Conservation (phyloP, 331 rosid genomes). For the Arachis monticola region DNA sequence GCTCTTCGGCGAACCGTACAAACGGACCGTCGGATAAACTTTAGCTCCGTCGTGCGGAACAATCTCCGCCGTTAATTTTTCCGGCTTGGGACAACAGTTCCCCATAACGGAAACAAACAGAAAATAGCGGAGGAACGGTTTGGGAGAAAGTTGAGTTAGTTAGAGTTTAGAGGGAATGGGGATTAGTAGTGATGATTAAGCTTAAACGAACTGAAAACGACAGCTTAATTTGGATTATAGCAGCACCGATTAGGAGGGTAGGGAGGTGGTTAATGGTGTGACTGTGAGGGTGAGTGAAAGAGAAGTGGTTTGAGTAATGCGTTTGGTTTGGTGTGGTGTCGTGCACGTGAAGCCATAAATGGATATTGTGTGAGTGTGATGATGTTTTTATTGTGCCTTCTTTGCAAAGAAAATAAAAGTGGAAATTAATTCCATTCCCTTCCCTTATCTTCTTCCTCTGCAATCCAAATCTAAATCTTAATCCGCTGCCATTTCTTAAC, state of each 20-base stretch:
- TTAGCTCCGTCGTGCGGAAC: constrained; percentile 63
- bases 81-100: constrained; percentile 56
- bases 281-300: background rate
- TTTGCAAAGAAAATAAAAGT: constrained; percentile 32
- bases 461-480: background rate
- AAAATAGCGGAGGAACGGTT: background rate
- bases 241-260: constrained; percentile 4
- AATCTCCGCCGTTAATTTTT: constrained; percentile 68
- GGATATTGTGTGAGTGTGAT: background rate
- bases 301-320: background rate
- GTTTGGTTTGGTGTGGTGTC: background rate
- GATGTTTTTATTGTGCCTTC: constrained; percentile 34
- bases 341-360: constrained; percentile 32
- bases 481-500: background rate
- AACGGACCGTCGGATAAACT: constrained; percentile 57
- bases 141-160: background rate
- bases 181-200: constrained; percentile 11
- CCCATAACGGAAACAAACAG: constrained; percentile 50
- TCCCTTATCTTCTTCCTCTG: background rate
- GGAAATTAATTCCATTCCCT: background rate
- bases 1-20: constrained; percentile 71
- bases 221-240: constrained; percentile 35
- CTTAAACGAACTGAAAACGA: constrained; percentile 47
- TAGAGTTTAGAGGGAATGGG: constrained; percentile 12
- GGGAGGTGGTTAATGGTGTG: background rate